phyloP scores from a whole-genome alignment of 1,284 basidiomycete species.

The Chalciporus piperatoides region DNA sequence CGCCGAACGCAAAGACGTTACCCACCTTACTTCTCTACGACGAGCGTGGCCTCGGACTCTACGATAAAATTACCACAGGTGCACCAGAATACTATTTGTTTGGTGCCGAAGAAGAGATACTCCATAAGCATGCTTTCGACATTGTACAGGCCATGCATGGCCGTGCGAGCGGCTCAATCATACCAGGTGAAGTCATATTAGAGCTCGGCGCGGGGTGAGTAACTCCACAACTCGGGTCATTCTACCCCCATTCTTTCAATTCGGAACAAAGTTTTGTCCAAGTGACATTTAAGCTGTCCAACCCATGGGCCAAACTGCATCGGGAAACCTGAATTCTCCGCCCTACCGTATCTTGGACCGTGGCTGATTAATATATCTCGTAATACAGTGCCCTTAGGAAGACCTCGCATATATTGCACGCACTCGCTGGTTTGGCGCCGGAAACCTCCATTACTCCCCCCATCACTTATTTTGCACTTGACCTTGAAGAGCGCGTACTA shows the following conservation, averaged over 20 bases:
- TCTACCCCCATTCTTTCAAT: neutral
- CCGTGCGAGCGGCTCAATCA: constrained; percentile 42
- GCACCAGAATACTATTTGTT: constrained; percentile 90
- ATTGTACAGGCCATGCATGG: constrained; percentile 73
- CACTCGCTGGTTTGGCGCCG: constrained; percentile 57
- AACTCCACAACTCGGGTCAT: neutral
- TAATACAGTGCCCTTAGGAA: constrained; percentile 74
- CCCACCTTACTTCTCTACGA: constrained; percentile 89
- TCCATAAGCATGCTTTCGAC: constrained; percentile 58
- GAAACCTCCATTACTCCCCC: constrained; percentile 39
- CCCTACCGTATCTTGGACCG: neutral
- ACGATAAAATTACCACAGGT: constrained; percentile 80
- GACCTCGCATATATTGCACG: constrained; percentile 83
- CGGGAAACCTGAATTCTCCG: neutral
- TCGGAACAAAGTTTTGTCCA: neutral
- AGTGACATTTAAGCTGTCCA: neutral
- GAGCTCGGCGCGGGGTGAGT: constrained; percentile 89
- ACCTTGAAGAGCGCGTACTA: constrained; percentile 86
- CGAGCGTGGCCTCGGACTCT: constrained; percentile 77
- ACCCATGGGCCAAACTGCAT: neutral
- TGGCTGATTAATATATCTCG: constrained; percentile 15
- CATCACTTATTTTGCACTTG: constrained; percentile 90
- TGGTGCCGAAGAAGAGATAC: constrained; percentile 68
- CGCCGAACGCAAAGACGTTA: constrained; percentile 57
- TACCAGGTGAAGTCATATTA: constrained; percentile 57